These are phyloP conservation scores for Cicer cuneatum DNA, from an alignment of 306 rosid species.

Conservation along the genomic window DNA sequence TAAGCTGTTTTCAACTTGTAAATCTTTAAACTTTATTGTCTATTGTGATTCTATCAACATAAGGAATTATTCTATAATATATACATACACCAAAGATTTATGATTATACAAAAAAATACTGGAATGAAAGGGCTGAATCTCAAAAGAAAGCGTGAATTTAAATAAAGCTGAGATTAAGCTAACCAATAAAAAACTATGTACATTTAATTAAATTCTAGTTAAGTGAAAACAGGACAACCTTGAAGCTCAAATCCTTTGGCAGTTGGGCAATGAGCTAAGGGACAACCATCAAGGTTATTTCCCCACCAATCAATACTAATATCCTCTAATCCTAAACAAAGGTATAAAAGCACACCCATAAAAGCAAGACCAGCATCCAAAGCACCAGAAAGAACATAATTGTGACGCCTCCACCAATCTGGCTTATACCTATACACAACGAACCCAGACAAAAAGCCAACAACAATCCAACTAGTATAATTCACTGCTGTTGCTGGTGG, in stretches of 20 bases:
- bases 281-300: conserved; percentile 79
- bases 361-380: conserved; percentile 93
- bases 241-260: conserved; percentile 52
- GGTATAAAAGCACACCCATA: conserved; percentile 85
- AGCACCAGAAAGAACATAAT: conserved; percentile 86
- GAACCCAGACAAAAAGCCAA: conserved; percentile 73
- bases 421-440: conserved; percentile 72
- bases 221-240: conserved; percentile 66
- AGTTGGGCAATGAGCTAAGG: conserved; percentile 79
- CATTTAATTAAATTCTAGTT: not conserved
- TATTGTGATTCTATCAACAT: too few species aligned
- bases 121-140: not conserved
- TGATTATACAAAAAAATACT: too few species aligned
- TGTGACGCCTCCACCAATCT: conserved; percentile 80
- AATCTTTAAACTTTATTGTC: too few species aligned
- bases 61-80: too few species aligned
- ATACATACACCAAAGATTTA: too few species aligned
- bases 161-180: not conserved
- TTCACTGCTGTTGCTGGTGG: conserved; percentile 92
- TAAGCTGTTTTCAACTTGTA: too few species aligned
- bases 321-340: conserved; percentile 64
- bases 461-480: conserved; percentile 74
- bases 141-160: not conserved
- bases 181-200: not conserved
- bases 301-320: conserved; percentile 82